Evolutionary conservation across 176 grass and related monocot genomes (phyloP), one percentile per base, ranked within the genome.

Genomic region (Eremochloa ophiuroides): DNA sequence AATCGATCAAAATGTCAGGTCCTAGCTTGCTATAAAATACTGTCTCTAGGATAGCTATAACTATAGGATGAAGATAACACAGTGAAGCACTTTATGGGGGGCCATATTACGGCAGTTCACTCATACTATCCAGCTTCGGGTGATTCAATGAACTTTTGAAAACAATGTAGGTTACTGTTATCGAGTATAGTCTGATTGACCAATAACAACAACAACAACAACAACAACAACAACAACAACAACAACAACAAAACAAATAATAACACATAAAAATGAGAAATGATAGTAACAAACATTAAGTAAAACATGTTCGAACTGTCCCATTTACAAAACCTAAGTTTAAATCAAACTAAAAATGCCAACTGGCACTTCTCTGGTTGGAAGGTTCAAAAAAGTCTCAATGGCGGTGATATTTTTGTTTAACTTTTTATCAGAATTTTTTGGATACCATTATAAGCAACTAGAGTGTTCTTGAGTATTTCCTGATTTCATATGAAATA

Each of bases 401-500:
- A 25, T 39, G 50, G 2, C 71, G 20, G 2, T 77, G 20, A 40
- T 27, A 4, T n/a, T 51, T 62, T 50, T 46, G 69, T 31, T 63
- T 55, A 51, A 25, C 41, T 28, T 71, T 46, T 41, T 6, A 30
- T 67, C 27, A 25, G n/a, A 65, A 41, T 50, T 41, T 17, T 46
- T 42, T 86, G 10, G 78, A 65, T 14, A 68, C 17, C 35, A 77
- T 39, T 44, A 69, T 41, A 58, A 61, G 37, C 6, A 83, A 77
- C 81, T 92, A 97, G 38, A 94, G 81, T 77, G 85, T 89, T 65
- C 90, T 91, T 9, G 92, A 94, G 86, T 94, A 98, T 85, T 98
- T 97, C 66, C 92, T 94, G 72, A 98, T 94, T 78, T 94, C 95
- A 56, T 91, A 98, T 55, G 88, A 92, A 90, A 98, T 87, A 7